A percentile compares a stretch with the other conserved stretches of the same genome.
Evolutionary conservation across 768 basidiomycete species (phyloP).

Genomic region (Boletellus emodensis): DNA sequence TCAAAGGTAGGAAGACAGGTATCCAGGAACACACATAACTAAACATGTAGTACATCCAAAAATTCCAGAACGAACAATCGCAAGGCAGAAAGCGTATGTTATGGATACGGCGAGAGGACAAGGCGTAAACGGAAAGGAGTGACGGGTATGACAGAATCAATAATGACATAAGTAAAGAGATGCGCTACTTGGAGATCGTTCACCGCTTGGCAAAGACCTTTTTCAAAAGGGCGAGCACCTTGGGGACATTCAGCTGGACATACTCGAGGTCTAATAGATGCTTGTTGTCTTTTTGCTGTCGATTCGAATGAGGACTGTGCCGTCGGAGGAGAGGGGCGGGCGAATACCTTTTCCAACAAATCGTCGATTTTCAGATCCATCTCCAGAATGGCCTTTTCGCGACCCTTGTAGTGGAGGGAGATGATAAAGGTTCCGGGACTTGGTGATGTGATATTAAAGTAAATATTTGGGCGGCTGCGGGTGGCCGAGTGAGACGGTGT

Average conservation of each 20-base stretch:
- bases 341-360: slow-evolving; percentile 85
- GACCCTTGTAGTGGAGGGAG: slow-evolving; percentile 96
- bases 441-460: slow-evolving; percentile 98
- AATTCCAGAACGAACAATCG: slow-evolving; percentile 29
- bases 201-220: slow-evolving; percentile 90
- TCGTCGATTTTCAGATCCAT: slow-evolving; percentile 99
- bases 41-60: slow-evolving; percentile 35
- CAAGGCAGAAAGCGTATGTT: slow-evolving; percentile 17
- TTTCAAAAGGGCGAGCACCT: slow-evolving; percentile 87
- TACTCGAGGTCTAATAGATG: slow-evolving; percentile 96
- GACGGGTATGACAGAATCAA: slow-evolving; percentile 32
- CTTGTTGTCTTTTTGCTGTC: slow-evolving; percentile 98
- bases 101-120: slow-evolving; percentile 14
- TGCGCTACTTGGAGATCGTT: slow-evolving; percentile 27
- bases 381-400: slow-evolving; percentile 98
- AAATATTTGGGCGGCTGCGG: slow-evolving; percentile 89
- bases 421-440: slow-evolving; percentile 99
- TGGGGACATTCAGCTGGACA: slow-evolving; percentile 94
- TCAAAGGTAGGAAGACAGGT: slow-evolving; percentile 30
- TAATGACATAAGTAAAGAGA: slow-evolving; percentile 33
- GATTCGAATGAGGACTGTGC: slow-evolving; percentile 11
- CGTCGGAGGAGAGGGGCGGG: neutral
- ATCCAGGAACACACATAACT: slow-evolving; percentile 37
- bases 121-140: slow-evolving; percentile 16
- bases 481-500: neutral